These are phyloP conservation scores for Pichia nanzhaoensis DNA, from an alignment of 805 yeast genomes.

Conservation along the genomic window DNA sequence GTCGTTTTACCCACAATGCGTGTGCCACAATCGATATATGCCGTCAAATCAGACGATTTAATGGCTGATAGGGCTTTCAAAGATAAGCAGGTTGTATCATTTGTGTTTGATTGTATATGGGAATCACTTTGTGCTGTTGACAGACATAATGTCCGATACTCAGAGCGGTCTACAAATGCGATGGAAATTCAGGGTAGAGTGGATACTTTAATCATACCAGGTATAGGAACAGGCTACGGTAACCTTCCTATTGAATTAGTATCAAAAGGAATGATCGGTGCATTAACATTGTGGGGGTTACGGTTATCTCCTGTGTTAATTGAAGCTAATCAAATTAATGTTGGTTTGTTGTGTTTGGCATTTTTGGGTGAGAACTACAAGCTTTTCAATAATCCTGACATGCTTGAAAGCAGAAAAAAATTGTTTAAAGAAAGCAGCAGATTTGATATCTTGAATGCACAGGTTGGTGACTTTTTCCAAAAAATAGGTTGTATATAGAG, in stretches of 20 bases:
- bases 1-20: slow-evolving; percentile 37
- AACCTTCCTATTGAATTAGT: slow-evolving; percentile 27
- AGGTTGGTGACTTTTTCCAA: slow-evolving; percentile 8
- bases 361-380: slow-evolving; percentile 23
- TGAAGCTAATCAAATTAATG: slow-evolving; percentile 11
- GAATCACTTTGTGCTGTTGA: slow-evolving; percentile 25
- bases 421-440: neutral
- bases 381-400: slow-evolving; percentile 5
- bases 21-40: slow-evolving; percentile 24
- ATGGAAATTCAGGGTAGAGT: slow-evolving; percentile 12
- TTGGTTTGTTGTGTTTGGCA: slow-evolving; percentile 21
- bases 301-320: neutral
- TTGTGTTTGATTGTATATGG: slow-evolving; percentile 36
- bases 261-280: slow-evolving; percentile 32
- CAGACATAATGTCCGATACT: slow-evolving; percentile 14
- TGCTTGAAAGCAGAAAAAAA: neutral
- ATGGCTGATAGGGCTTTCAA: neutral
- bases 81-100: slow-evolving; percentile 11
- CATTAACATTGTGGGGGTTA: slow-evolving; percentile 26
- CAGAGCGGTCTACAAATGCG: neutral
- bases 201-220: slow-evolving; percentile 30
- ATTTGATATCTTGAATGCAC: slow-evolving; percentile 6
- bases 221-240: slow-evolving; percentile 37
- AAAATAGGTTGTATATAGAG: neutral
- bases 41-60: slow-evolving; percentile 7